phyloP scores from a whole-genome alignment of 78 protist genomes.

The Chrysochromulina parva region DNA sequence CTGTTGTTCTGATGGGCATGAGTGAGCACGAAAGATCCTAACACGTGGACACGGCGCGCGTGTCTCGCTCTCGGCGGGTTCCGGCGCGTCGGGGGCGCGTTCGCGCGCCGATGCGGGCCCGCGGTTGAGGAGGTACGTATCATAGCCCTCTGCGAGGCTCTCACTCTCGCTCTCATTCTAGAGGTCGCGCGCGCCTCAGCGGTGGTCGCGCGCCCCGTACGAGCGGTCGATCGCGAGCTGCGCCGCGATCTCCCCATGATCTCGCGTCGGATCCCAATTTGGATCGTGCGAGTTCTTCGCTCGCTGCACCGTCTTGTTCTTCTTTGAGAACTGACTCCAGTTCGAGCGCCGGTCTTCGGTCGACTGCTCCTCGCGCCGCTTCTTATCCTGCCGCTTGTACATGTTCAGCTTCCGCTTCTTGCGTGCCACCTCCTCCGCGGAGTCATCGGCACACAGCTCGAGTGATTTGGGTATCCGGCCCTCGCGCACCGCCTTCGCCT shows the following conservation, averaged over 20 bases:
- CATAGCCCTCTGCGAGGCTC: no score
- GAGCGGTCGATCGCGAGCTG: not conserved
- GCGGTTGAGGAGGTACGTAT: no score
- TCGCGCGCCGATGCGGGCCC: no score
- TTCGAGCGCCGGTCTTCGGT: not conserved
- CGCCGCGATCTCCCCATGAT: not conserved
- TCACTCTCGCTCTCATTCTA: no score
- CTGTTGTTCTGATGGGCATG: no score
- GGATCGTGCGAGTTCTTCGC: not conserved
- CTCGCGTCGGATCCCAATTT: not conserved
- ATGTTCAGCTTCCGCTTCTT: slow-evolving; percentile 9
- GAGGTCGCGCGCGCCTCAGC: no score
- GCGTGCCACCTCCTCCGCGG: not conserved
- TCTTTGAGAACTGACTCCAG: not conserved
- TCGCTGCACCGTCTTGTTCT: not conserved
- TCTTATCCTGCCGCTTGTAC: slow-evolving; percentile 24
- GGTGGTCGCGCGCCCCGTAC: no score
- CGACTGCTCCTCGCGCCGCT: not conserved
- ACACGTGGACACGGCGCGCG: no score
- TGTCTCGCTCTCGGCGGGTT: no score
- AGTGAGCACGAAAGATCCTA: no score
- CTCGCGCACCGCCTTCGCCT: not conserved
- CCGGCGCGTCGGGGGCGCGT: no score
- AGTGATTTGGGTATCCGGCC: not conserved
- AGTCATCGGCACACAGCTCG: not conserved